Percentiles rank a stretch among this genome's conserved stretches.
phyloP scores from a whole-genome alignment of 1,284 basidiomycete species.

The Hypsizygus ulmarius region DNA sequence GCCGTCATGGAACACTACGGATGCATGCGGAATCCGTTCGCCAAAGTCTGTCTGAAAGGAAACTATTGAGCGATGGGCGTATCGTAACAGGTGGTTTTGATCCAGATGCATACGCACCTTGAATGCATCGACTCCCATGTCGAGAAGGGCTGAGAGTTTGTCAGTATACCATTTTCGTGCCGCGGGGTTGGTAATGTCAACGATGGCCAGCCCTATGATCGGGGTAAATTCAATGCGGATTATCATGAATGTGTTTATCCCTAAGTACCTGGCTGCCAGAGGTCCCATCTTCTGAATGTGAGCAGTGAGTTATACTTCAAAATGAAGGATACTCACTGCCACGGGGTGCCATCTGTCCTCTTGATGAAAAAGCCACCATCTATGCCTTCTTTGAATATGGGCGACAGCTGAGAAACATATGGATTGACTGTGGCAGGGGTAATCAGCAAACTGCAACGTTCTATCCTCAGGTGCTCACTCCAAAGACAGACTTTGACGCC shows the following conservation, averaged over 20 bases:
- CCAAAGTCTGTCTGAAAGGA: slow-evolving; percentile 65
- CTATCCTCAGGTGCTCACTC: slow-evolving; percentile 43
- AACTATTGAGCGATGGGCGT: neutral
- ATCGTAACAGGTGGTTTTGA: neutral
- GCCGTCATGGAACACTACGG: slow-evolving; percentile 64
- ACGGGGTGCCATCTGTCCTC: slow-evolving; percentile 63
- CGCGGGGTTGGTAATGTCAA: slow-evolving; percentile 72
- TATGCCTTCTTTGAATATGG: slow-evolving; percentile 67
- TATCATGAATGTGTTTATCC: too few species aligned
- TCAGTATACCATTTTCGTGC: slow-evolving; percentile 65
- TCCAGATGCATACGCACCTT: slow-evolving; percentile 48
- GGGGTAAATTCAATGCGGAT: neutral
- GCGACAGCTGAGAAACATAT: slow-evolving; percentile 67
- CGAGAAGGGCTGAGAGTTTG: slow-evolving; percentile 59
- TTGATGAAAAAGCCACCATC: slow-evolving; percentile 70
- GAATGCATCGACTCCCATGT: slow-evolving; percentile 70
- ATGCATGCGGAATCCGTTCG: slow-evolving; percentile 59
- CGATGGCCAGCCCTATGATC: slow-evolving; percentile 50
- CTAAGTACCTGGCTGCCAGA: slow-evolving; percentile 69
- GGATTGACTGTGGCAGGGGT: slow-evolving; percentile 49
- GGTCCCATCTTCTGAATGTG: slow-evolving; percentile 51
- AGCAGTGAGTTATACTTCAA: neutral
- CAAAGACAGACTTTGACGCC: slow-evolving; percentile 73
- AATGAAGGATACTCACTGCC: slow-evolving; percentile 52
- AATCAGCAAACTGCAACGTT: neutral